Conservation (phyloP, 192 early-diverging fungal genomes). For the Gaertneriomyces semiglobifer region DNA sequence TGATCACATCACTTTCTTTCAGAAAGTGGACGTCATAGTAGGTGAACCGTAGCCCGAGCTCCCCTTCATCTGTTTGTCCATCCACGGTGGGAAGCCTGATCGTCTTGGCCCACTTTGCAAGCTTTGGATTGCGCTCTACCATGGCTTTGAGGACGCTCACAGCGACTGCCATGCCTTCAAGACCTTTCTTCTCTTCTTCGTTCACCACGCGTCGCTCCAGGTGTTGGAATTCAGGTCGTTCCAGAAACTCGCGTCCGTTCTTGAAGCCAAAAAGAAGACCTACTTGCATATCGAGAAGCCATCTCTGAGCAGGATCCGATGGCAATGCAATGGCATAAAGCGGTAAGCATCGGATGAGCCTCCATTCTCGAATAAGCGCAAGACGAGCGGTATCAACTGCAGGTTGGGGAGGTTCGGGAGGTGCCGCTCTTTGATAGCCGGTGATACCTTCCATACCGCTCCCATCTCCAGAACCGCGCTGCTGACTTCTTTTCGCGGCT, state of each 20-base stretch:
- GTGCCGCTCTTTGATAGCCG: slow-evolving; percentile 5
- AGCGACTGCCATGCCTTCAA: slow-evolving; percentile 30
- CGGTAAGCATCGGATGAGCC: slow-evolving; percentile 36
- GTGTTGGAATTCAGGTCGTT: slow-evolving; percentile 27
- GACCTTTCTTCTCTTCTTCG: slow-evolving; percentile 34
- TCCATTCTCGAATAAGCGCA: slow-evolving; percentile 7
- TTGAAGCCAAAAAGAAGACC: slow-evolving; percentile 41
- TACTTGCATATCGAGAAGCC: slow-evolving; percentile 48
- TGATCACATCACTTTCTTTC: slow-evolving; percentile 30
- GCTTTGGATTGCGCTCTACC: slow-evolving; percentile 21
- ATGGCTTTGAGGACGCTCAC: slow-evolving; percentile 17
- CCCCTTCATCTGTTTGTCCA: slow-evolving; percentile 6
- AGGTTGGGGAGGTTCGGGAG: neutral
- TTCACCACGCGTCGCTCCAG: slow-evolving; percentile 41
- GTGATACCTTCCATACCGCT: slow-evolving; percentile 17
- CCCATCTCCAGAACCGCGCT: neutral
- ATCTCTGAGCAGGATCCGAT: slow-evolving; percentile 19
- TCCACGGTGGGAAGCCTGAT: neutral
- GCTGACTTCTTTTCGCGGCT: too few species aligned
- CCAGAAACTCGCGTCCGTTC: slow-evolving; percentile 40
- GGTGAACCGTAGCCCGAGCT: slow-evolving; percentile 24
- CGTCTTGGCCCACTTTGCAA: slow-evolving; percentile 18
- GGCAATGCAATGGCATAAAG: slow-evolving; percentile 37
- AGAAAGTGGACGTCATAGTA: slow-evolving; percentile 39
- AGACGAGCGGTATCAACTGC: slow-evolving; percentile 7